phyloP scores from a whole-genome alignment of 2,329 filamentous ascomycete species.

The Pleoardoris graminearum region DNA sequence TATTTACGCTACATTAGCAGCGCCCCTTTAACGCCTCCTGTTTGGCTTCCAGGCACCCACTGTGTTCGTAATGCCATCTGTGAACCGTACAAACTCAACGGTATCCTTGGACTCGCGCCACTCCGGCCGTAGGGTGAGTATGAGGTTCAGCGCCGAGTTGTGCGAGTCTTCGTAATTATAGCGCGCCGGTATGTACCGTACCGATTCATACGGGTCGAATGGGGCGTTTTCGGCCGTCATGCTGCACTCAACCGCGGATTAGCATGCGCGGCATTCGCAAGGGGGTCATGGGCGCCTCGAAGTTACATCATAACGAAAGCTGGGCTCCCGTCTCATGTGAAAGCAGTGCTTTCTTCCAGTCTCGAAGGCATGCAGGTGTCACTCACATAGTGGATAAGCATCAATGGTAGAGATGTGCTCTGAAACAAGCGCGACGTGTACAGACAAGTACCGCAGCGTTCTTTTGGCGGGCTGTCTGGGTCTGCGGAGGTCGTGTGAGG shows the following conservation, averaged over 20 bases:
- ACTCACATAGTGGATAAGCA: not conserved
- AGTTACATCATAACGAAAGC: not conserved
- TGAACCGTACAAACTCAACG: slow-evolving; percentile 87
- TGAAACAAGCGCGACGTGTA: not conserved
- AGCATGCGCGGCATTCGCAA: slow-evolving; percentile 3
- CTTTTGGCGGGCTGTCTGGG: not conserved
- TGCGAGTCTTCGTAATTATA: slow-evolving; percentile 80
- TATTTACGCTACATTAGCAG: slow-evolving; percentile 26
- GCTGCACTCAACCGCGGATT: not conserved
- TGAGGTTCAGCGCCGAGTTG: slow-evolving; percentile 75
- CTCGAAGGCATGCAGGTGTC: not conserved
- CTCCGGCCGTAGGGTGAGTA: slow-evolving; percentile 78
- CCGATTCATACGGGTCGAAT: slow-evolving; percentile 34
- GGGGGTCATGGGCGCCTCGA: not conserved
- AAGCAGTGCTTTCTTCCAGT: not conserved
- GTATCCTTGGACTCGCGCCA: slow-evolving; percentile 76
- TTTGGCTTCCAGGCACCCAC: slow-evolving; percentile 50
- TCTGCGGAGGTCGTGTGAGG: slow-evolving; percentile 3
- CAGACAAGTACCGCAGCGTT: not conserved
- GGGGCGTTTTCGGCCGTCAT: slow-evolving; percentile 19
- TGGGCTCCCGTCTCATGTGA: slow-evolving; percentile 6
- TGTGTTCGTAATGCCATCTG: slow-evolving; percentile 97
- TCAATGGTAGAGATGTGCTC: not conserved
- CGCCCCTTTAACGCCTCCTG: not conserved
- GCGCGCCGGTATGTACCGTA: slow-evolving; percentile 68